Conservation (phyloP, 129 eudicot species). For the Tagetes patula region DNA sequence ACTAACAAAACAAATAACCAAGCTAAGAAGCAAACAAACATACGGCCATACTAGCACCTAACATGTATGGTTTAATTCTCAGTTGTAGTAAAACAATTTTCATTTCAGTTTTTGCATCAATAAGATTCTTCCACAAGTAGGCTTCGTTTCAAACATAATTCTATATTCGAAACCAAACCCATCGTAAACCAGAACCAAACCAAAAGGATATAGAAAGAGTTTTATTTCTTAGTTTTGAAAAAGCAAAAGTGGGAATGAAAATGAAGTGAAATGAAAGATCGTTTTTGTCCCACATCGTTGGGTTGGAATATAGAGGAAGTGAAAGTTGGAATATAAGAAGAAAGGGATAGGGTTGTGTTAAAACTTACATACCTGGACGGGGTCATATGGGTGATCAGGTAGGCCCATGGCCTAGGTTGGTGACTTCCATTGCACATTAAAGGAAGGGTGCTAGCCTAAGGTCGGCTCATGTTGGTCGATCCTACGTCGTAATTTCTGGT, state of each 20-base stretch:
- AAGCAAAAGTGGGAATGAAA: neutral
- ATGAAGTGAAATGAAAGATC: neutral
- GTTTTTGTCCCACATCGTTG: constrained; percentile 24
- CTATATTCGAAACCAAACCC: neutral
- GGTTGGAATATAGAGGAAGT: neutral
- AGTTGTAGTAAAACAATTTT: neutral
- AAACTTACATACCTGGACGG: constrained; percentile 42
- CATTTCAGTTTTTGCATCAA: neutral
- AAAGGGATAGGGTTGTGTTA: neutral
- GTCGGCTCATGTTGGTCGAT: constrained; percentile 29
- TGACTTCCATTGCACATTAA: constrained; percentile 30
- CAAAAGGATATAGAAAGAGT: neutral
- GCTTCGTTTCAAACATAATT: neutral
- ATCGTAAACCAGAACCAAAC: neutral
- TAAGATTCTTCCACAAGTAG: neutral
- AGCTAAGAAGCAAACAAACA: neutral
- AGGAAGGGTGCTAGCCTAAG: constrained; percentile 28
- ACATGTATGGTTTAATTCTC: neutral
- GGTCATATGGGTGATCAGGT: constrained; percentile 32
- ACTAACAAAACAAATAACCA: neutral
- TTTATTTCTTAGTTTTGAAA: neutral
- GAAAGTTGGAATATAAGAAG: neutral
- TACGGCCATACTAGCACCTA: too few relatives aligned
- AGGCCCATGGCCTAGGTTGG: constrained; percentile 38
- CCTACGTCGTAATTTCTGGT: constrained; percentile 42